Percentiles rank a stretch among this genome's conserved stretches.
Conservation (phyloP, 768 basidiomycete genomes). For the Boletus subcaerulescens region DNA sequence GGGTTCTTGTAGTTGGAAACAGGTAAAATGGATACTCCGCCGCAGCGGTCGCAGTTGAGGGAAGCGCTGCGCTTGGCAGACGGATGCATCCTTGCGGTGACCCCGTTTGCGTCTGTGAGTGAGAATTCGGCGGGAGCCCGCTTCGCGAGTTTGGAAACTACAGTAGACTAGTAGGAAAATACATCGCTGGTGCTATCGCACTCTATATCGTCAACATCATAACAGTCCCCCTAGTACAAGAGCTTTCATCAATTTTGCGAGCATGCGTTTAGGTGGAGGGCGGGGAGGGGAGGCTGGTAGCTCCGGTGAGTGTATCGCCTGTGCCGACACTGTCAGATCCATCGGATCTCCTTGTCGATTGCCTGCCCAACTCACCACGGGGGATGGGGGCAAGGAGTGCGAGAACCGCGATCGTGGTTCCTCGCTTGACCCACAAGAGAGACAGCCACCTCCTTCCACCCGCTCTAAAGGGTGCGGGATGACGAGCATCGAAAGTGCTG, state of each 20-base stretch:
- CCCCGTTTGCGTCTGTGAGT: too few relatives aligned
- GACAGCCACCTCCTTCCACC: background rate
- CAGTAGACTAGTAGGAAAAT: too few relatives aligned
- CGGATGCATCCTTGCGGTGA: background rate
- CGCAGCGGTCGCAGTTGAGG: background rate
- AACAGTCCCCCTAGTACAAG: background rate
- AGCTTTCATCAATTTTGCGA: slow-evolving; percentile 12
- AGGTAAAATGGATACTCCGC: background rate
- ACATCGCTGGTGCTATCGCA: background rate
- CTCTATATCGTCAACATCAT: background rate
- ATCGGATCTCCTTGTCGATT: too few relatives aligned
- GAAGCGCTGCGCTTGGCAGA: background rate
- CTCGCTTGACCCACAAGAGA: slow-evolving; percentile 7
- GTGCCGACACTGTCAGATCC: background rate
- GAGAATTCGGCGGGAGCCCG: background rate
- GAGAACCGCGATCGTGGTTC: slow-evolving; percentile 25
- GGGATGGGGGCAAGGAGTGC: slow-evolving; percentile 11
- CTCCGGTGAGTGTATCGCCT: slow-evolving; percentile 3
- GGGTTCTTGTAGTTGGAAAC: background rate
- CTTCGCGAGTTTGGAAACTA: background rate
- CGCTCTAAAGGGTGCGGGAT: background rate
- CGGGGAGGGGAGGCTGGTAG: background rate
- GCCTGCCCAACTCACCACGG: slow-evolving; percentile 12
- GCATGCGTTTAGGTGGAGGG: background rate
- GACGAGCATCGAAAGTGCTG: slow-evolving; percentile 3